These are phyloP conservation scores for Lolium perenne DNA, from an alignment of 176 grass and related monocot genomes.

Conservation along the genomic window DNA sequence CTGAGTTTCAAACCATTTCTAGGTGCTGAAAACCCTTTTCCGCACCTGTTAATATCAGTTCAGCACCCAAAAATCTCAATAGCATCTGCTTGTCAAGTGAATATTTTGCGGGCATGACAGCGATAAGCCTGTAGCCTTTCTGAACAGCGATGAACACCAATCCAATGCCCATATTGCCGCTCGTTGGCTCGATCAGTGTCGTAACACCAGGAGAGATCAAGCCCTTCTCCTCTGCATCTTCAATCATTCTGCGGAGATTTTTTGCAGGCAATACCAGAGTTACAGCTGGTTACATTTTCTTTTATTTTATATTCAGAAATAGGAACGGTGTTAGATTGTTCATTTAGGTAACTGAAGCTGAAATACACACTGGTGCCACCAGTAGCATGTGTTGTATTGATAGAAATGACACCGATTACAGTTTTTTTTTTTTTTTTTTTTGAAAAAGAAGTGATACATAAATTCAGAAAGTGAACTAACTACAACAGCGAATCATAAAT, in stretches of 20 bases:
- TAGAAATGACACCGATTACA: too few species aligned
- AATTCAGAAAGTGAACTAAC: neutral
- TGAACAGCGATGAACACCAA: conserved; percentile 52
- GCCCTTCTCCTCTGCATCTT: conserved; percentile 85
- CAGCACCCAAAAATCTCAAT: conserved; percentile 67
- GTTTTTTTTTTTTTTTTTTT: too few species aligned
- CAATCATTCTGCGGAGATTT: conserved; percentile 69
- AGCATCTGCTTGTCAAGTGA: conserved; percentile 86
- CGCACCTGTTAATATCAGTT: conserved; percentile 71
- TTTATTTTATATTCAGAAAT: neutral
- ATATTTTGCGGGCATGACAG: conserved; percentile 69
- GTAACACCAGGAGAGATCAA: conserved; percentile 72
- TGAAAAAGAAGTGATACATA: too few species aligned
- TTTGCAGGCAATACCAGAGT: neutral
- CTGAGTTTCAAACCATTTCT: neutral
- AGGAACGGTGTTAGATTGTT: too few species aligned
- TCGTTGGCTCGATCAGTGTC: conserved; percentile 69
- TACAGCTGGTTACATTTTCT: neutral
- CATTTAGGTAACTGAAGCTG: neutral
- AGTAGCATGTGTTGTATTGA: too few species aligned
- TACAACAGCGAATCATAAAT: neutral
- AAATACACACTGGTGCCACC: neutral
- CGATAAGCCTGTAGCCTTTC: conserved; percentile 75
- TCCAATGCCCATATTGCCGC: conserved; percentile 80
- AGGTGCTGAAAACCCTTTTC: neutral